A percentile compares a stretch with the other conserved stretches of the same genome.
Evolutionary conservation across 2,329 filamentous ascomycete species (phyloP).

Genomic region (Sphaerostilbella broomeana): DNA sequence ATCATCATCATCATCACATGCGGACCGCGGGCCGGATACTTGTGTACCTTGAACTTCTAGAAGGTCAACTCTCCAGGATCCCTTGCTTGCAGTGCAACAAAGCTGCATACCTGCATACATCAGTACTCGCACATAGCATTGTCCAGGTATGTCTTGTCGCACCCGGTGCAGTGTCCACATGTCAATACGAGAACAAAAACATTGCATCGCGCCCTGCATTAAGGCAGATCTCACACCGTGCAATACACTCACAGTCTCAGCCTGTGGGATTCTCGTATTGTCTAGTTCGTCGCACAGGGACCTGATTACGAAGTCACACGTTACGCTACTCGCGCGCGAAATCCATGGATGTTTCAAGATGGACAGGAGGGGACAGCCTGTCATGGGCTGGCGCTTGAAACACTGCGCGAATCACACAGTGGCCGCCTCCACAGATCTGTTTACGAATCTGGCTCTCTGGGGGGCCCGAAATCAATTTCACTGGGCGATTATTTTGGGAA

Average conservation of each 20-base stretch:
- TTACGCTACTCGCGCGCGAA: constrained; percentile 3
- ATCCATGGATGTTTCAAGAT: constrained; percentile 6
- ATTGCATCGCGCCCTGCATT: neutral
- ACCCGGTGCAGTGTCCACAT: too few relatives aligned
- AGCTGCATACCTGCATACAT: too few relatives aligned
- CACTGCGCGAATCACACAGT: constrained; percentile 9
- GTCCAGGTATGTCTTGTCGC: too few relatives aligned
- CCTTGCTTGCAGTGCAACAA: too few relatives aligned
- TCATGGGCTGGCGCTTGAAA: constrained; percentile 11
- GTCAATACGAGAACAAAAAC: too few relatives aligned
- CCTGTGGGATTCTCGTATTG: neutral
- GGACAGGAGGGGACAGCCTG: neutral
- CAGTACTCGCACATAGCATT: too few relatives aligned
- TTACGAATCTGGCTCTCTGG: too few relatives aligned
- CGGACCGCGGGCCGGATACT: too few relatives aligned
- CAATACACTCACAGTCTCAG: neutral
- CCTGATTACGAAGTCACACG: neutral
- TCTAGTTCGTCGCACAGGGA: neutral
- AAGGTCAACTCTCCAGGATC: too few relatives aligned
- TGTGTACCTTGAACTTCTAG: too few relatives aligned
- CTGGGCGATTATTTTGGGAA: neutral
- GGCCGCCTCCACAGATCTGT: constrained; percentile 1
- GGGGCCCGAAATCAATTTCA: neutral
- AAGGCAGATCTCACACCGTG: neutral
- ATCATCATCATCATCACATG: too few relatives aligned